Evolutionary conservation across 371 early-diverging fungal genomes (phyloP), one percentile per base, ranked within the genome.

Genomic region (Chytridium lagenaria): DNA sequence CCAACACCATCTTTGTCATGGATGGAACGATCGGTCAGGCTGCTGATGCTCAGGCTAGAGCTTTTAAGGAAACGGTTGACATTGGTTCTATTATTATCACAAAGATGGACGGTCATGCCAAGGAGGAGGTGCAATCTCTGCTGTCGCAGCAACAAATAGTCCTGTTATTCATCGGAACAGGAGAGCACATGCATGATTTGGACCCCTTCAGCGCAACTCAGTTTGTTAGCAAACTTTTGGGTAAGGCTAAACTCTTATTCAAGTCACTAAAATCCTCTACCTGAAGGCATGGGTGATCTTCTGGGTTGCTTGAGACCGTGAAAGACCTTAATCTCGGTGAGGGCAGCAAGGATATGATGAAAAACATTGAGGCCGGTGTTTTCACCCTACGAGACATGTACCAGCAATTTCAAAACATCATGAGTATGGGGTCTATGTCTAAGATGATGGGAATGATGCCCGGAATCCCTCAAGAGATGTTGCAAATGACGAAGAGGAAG

Each of bases 21-120:
- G 99, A 99, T 83, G 99, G 98, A 66, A 96, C 99, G 0, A 99
- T 99, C 78, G 99, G 99, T 76, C 99, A 99, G 86, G 95, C 98
- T 19, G 99, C 99, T 2, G 99, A 99, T 73, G 83, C 88, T 59
- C 99, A 99, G 84, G 98, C 99, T 5, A 83, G 88, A 63, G 98
- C 98, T 34, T 99, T 99, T 80, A 94, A 95, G 73, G 93, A 95
- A 76, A 93, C 96, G 5, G 97, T 98, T n/a, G 89, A 94, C 74
- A 92, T 99, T 64, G 99, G 99, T 66, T 96, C 98, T 1, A 96
- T 99, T 68, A 93, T 99, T 69, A 92, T 99, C 64, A 99, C 99
- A 68, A 99, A 99, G 87, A 94, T 99, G 93, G 99, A 99, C 81
- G 99, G 99, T 31, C 98, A 99, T 75, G 97, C 96, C 37, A 99